phyloP scores from a whole-genome alignment of 1,284 basidiomycete species.

The Austroboletus olivaceoglutinosus region DNA sequence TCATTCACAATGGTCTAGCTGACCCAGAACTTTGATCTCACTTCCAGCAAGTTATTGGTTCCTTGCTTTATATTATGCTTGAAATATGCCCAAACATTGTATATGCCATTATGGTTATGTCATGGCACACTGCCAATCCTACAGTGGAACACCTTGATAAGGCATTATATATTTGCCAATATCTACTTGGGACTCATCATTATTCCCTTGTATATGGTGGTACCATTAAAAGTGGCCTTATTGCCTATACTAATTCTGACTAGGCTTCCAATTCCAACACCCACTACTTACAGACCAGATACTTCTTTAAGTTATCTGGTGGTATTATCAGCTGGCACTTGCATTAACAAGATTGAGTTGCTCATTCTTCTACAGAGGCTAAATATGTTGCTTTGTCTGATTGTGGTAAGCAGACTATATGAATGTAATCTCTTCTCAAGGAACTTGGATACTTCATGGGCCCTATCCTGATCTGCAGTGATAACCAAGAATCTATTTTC shows the following conservation, averaged over 20 bases:
- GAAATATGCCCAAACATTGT: not conserved
- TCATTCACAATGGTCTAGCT: rapidly evolving
- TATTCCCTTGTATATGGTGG: not conserved
- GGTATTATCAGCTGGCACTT: not conserved
- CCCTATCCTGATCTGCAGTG: not conserved
- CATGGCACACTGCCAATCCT: not conserved
- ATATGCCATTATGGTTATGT: not conserved
- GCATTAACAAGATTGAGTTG: not conserved
- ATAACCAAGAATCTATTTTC: not conserved
- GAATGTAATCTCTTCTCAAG: not conserved
- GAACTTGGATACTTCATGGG: not conserved
- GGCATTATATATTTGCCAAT: slow-evolving; percentile 21
- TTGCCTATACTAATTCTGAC: slow-evolving; percentile 27
- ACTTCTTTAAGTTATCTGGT: not conserved
- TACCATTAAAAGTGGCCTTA: slow-evolving; percentile 1
- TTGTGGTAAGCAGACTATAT: not conserved
- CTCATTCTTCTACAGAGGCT: not conserved
- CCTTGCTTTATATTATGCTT: slow-evolving; percentile 1
- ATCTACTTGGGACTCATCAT: slow-evolving; percentile 14
- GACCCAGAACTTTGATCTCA: not conserved
- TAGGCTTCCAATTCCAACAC: slow-evolving; percentile 15
- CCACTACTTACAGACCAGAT: slow-evolving; percentile 23
- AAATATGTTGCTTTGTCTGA: not conserved
- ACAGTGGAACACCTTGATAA: slow-evolving; percentile 1
- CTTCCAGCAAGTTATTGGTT: slow-evolving; percentile 2